phyloP scores from a whole-genome alignment of 2,329 filamentous ascomycete genomes.

The Sclerotinia subarctica region DNA sequence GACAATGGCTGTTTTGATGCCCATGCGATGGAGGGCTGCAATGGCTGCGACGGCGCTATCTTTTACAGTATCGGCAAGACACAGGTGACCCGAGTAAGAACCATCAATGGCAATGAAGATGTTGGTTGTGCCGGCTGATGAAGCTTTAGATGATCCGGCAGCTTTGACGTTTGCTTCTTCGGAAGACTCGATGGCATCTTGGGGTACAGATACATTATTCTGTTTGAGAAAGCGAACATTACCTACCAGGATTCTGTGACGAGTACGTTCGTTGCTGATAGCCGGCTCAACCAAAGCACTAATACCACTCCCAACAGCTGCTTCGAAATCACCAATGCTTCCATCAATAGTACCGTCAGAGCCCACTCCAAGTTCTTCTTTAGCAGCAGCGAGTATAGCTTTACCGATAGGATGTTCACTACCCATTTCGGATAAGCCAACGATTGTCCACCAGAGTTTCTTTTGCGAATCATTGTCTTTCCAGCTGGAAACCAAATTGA shows the following conservation, averaged over 20 bases:
- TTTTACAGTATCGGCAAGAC: constrained; percentile 88
- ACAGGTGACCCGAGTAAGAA: constrained; percentile 75
- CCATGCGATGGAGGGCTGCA: constrained; percentile 77
- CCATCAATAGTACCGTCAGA: constrained; percentile 75
- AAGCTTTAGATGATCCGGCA: constrained; percentile 37
- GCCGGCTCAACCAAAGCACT: constrained; percentile 77
- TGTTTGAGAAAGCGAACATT: constrained; percentile 75
- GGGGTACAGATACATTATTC: constrained; percentile 64
- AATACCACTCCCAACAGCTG: constrained; percentile 80
- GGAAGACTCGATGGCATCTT: constrained; percentile 60
- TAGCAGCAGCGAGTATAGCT: constrained; percentile 75
- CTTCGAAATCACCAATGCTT: constrained; percentile 79
- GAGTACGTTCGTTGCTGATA: constrained; percentile 60
- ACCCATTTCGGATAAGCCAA: constrained; percentile 92
- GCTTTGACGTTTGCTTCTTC: constrained; percentile 54
- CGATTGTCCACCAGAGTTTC: constrained; percentile 89
- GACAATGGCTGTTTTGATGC: constrained; percentile 83
- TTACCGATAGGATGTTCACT: constrained; percentile 96
- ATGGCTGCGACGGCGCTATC: constrained; percentile 78
- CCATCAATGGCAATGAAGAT: constrained; percentile 89
- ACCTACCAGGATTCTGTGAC: constrained; percentile 79
- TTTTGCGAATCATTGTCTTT: constrained; percentile 62
- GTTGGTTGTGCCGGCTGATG: constrained; percentile 70
- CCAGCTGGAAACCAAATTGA: constrained; percentile 67
- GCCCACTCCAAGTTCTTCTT: constrained; percentile 68